Conservation (phyloP, 2,329 filamentous ascomycete genomes). For the Colletotrichum graminicola region DNA sequence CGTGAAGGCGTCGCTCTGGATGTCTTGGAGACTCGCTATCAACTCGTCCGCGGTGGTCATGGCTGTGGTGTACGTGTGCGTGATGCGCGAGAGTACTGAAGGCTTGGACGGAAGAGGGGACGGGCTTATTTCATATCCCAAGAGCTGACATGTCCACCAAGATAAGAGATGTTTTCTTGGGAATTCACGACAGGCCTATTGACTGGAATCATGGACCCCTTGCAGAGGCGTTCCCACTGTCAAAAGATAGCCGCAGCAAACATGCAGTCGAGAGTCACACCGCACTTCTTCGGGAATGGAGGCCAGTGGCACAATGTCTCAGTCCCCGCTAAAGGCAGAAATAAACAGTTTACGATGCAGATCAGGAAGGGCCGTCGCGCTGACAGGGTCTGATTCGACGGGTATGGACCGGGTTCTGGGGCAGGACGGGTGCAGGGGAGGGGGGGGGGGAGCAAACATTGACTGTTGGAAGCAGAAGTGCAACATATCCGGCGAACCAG, state of each 20-base stretch:
- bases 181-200: not conserved
- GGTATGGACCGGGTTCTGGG: constrained; percentile 8
- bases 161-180: not conserved
- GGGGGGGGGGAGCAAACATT: not conserved
- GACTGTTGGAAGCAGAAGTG: not conserved
- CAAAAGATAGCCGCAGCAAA: not conserved
- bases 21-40: constrained; percentile 45
- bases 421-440: not conserved
- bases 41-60: constrained; percentile 47
- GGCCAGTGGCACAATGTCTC: not conserved
- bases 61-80: not conserved
- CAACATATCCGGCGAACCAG: not conserved
- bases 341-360: not conserved
- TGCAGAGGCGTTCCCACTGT: not conserved
- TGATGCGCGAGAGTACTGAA: not conserved
- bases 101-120: not conserved
- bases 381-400: constrained; percentile 14
- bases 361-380: not conserved
- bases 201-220: not conserved
- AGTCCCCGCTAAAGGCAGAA: not conserved
- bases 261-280: constrained; percentile 8
- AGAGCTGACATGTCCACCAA: not conserved
- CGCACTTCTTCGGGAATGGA: not conserved
- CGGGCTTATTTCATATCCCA: not conserved
- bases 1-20: constrained; percentile 48